Evolutionary conservation across 495 filamentous ascomycete species (phyloP), one percentile per base, ranked within the genome.

Genomic region (Neurospora tetraspora): DNA sequence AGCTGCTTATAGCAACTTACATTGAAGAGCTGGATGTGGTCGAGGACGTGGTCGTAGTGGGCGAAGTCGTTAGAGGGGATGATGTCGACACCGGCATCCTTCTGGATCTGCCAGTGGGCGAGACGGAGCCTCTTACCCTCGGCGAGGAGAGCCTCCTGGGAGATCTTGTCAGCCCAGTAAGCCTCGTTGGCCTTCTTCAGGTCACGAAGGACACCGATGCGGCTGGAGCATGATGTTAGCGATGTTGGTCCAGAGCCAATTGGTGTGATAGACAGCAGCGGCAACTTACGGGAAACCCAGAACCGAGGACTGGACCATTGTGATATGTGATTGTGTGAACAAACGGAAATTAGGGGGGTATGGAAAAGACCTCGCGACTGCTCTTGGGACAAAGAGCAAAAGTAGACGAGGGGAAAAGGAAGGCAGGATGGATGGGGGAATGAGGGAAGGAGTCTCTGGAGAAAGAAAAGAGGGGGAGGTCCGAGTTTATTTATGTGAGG

Each of bases 11-110:
- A 34, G 20, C 70, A 59, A 86, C 92, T 84, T 86, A 94, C 94
- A 81, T 92, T 93, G 86, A 99, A 99, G 79, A 97, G 89, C 87
- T 99, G 96, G 85, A 97, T 97, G 87, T 99, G 96, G 85, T 95
- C 93, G 45, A 99, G 92, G 81, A 99, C 91, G 80, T 99, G 96
- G 83, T 99, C 96, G 83, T 99, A 99, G 88, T 92, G 94, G 74
- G 96, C 92, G 82, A 99, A 99, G 91, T 99, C 96, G 82, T 98
- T 98, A 91, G 92, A 96, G 80, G 96, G 96, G 84, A 99, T 98
- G 83, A 93, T 88, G 79, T 97, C 93, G 80, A 97, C 94, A 80
- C 96, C 96, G 78, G 94, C 94, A 84, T 94, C 90, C 88, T 98
- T 96, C 88, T 98, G 96, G 86, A 98, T 93, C 88, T 97, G 93